Evolutionary conservation across 139 green algal genomes (phyloP).

Genomic region (Zygnema cylindricum): DNA sequence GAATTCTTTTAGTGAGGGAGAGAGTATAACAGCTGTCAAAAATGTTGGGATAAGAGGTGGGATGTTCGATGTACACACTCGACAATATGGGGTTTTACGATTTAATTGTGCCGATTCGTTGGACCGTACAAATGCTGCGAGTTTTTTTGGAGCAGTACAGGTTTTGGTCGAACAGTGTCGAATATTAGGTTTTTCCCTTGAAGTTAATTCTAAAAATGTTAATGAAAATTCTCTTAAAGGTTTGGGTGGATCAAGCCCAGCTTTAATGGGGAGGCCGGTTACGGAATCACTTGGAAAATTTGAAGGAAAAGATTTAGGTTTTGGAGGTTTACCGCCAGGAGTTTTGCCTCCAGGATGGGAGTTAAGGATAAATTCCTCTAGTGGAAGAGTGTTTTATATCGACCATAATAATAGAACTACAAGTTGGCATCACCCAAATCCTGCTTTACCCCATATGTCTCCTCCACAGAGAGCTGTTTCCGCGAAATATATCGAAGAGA

Average conservation of each 20-base stretch:
- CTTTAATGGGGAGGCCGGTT: too few relatives aligned
- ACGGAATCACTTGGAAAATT: neutral
- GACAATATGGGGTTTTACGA: constrained; percentile 78
- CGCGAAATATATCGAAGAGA: neutral
- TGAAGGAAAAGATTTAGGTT: neutral
- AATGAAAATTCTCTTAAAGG: too few relatives aligned
- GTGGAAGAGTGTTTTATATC: constrained; percentile 89
- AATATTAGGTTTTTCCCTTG: constrained; percentile 37
- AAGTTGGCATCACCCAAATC: constrained; percentile 77
- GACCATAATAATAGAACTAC: constrained; percentile 92
- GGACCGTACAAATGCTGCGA: constrained; percentile 95
- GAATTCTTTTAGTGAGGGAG: constrained; percentile 62
- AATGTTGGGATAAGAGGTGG: constrained; percentile 25
- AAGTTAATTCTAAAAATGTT: constrained; percentile 15
- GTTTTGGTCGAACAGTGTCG: constrained; percentile 59
- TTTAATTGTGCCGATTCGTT: constrained; percentile 98
- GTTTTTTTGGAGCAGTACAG: constrained; percentile 91
- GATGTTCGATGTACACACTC: constrained; percentile 10
- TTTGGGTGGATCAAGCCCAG: too few relatives aligned
- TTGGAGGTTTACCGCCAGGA: neutral
- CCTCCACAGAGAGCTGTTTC: neutral
- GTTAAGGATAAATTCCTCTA: constrained; percentile 76
- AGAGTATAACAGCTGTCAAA: neutral
- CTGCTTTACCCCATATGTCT: neutral
- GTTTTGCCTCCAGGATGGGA: constrained; percentile 84